Percentiles rank a stretch among this genome's conserved stretches.
Conservation (phyloP, 2,329 filamentous ascomycete species). For the Aspergillus sp. region DNA sequence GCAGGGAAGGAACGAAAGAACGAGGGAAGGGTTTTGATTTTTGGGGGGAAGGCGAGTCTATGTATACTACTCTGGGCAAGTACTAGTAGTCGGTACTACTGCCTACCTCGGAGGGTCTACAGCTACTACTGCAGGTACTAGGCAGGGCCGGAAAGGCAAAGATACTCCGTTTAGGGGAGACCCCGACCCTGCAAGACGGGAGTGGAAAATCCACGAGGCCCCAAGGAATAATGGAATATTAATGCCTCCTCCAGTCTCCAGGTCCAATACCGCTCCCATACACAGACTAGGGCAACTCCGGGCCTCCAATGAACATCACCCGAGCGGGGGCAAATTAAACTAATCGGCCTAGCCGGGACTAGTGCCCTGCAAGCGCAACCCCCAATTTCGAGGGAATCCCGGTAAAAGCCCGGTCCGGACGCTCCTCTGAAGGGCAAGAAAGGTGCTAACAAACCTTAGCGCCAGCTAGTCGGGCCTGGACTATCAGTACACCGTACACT, state of each 20-base stretch:
- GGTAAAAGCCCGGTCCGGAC: slow-evolving; percentile 9
- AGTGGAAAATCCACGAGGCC: neutral
- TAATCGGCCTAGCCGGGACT: slow-evolving; percentile 1
- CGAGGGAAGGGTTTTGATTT: neutral
- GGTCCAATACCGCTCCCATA: neutral
- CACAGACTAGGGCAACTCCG: neutral
- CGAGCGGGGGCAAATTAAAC: slow-evolving; percentile 9
- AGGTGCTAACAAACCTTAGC: no score
- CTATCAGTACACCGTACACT: no score
- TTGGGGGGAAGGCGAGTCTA: neutral
- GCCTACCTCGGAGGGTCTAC: neutral
- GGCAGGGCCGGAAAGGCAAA: neutral
- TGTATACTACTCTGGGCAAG: neutral
- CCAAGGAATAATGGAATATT: neutral
- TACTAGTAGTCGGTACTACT: neutral
- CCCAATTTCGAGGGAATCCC: slow-evolving; percentile 7
- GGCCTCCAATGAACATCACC: neutral
- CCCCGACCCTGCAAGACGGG: no score
- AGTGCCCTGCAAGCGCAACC: neutral
- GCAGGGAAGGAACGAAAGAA: neutral
- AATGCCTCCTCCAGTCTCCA: no score
- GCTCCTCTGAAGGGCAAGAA: neutral
- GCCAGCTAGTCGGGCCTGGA: no score
- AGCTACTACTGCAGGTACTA: neutral
- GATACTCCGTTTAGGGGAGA: neutral